Base-by-base conservation (phyloP, 805 yeast species). In the Starmera dryadoides region DNA sequence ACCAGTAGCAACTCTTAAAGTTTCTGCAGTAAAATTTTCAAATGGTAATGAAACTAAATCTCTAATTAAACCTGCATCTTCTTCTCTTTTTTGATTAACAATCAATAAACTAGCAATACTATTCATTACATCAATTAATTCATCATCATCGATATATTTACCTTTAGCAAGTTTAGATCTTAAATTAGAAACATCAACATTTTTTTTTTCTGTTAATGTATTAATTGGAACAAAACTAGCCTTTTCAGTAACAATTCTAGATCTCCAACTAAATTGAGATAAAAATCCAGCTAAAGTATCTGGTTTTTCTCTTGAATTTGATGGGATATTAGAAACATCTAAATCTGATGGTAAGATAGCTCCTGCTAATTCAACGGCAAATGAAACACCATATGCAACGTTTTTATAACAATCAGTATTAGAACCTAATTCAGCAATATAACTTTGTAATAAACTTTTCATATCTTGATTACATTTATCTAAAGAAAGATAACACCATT, bases 281-380 rank as follows among this genome's bases (percentile, higher is more conserved):
- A 88, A 68, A 50, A 87, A 81, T 0, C 80, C 79, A 0, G 95
- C 81, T 26, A 82, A 68, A 1, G 86, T 75, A 52, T 77, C 69
- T 41, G 74, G 72, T 28, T 63, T 64, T 44, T 58, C 58, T 28
- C 55, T 61, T 10, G 63, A 57, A 17, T 52, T 42, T 11, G 50
- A 46, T 37, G 71, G 55, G 31, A 79, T 64, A 33, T 73, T 71
- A 2, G 76, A 70, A 22, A 81, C 58, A 50, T 84, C 93, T 33
- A 80, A 64, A 50, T 86, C 94, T 22, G 69, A 69, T 16, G 80
- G 69, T n/a, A 79, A 62, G 11, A 86, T 72, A 4, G 74, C 58
- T 4, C 93, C 87, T 1, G 95, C 95, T 80, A 87, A 74, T 47
- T 86, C 93, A 42, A 89, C 64, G 0, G 98, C 98, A 68, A 91